Evolutionary conservation across 495 filamentous ascomycete genomes (phyloP).

Genomic region (Daldinia caldariorum): DNA sequence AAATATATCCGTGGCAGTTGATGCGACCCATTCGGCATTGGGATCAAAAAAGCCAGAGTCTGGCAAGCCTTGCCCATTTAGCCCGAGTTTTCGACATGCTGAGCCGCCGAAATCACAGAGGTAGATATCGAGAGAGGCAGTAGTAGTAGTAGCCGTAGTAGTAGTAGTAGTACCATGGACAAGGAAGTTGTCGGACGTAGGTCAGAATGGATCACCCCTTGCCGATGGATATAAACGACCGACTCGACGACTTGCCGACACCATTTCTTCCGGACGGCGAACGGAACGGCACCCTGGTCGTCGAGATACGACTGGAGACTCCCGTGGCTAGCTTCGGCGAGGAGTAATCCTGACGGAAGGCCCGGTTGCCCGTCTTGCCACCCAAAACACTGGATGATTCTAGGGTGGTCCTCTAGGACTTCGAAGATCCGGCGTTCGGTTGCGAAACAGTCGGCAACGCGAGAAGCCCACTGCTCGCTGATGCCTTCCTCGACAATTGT

Average conservation of each 20-base stretch:
- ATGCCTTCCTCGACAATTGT: too few relatives aligned
- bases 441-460: too few relatives aligned
- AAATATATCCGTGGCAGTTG: background rate
- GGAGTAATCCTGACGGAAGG: background rate
- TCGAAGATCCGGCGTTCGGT: too few relatives aligned
- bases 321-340: background rate
- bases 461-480: too few relatives aligned
- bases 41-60: background rate
- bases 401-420: too few relatives aligned
- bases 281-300: background rate
- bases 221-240: background rate
- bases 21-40: background rate
- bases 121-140: background rate
- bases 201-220: background rate
- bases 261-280: background rate
- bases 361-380: too few relatives aligned
- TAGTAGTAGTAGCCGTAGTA: background rate
- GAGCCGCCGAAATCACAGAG: conserved; percentile 1
- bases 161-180: background rate
- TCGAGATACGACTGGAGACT: background rate
- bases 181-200: background rate
- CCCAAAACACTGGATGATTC: too few relatives aligned
- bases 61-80: background rate
- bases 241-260: background rate
- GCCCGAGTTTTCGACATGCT: background rate